Conservation (phyloP, 805 yeast species). For the Martiniozyma abietophila region DNA sequence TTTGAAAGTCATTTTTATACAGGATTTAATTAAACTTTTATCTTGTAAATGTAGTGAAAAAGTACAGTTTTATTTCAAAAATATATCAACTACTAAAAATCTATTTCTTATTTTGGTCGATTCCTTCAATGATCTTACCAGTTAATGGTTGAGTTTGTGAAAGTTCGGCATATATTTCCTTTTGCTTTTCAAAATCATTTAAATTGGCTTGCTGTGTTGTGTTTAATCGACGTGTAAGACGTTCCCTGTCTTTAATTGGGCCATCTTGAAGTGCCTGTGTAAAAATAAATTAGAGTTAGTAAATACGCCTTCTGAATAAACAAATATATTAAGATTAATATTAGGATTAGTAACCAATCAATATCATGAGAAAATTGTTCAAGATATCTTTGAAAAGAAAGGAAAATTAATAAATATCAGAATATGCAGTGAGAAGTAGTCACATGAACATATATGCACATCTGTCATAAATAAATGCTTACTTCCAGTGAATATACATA, state of each 20-base stretch:
- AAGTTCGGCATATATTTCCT: conserved; percentile 46
- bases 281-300: conserved; percentile 4
- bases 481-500: too few relatives aligned
- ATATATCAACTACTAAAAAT: not conserved
- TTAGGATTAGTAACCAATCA: not conserved
- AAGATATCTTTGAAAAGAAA: not conserved
- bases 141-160: conserved; percentile 56
- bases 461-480: too few relatives aligned
- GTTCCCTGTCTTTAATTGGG: conserved; percentile 72
- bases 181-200: conserved; percentile 58
- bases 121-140: conserved; percentile 39
- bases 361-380: not conserved
- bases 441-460: too few relatives aligned
- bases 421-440: too few relatives aligned
- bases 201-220: conserved; percentile 44
- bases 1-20: too few relatives aligned
- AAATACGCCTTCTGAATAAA: not conserved
- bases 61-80: not conserved
- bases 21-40: too few relatives aligned
- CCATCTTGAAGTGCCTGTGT: conserved; percentile 69
- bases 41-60: too few relatives aligned
- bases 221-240: conserved; percentile 39
- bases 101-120: conserved; percentile 19
- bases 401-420: too few relatives aligned
- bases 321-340: too few relatives aligned